Evolutionary conservation across 1,139 yeast genomes (phyloP).

Genomic region (Diutina rugosa): DNA sequence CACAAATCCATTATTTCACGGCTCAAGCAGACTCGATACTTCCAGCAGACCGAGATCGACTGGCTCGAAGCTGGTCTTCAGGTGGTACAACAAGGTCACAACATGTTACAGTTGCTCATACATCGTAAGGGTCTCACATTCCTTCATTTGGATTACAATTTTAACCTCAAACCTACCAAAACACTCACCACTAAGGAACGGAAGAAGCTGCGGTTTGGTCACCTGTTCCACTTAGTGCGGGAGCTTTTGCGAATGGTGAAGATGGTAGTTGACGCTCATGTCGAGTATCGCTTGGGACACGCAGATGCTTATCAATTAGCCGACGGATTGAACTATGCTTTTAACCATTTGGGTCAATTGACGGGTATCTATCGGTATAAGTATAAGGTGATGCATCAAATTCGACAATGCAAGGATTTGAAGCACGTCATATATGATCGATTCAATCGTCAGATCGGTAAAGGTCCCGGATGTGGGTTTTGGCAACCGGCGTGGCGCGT

Average conservation of each 20-base stretch:
- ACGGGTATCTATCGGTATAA: conserved; percentile 96
- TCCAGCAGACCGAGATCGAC: conserved; percentile 84
- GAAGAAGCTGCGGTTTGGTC: conserved; percentile 90
- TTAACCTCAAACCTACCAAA: conserved; percentile 91
- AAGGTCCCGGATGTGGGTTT: conserved; percentile 98
- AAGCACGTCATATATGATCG: conserved; percentile 81
- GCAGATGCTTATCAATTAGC: conserved; percentile 91
- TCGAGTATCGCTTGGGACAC: conserved; percentile 79
- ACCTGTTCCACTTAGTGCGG: conserved; percentile 87
- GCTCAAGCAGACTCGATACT: conserved; percentile 69
- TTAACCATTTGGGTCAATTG: conserved; percentile 88
- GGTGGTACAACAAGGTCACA: conserved; percentile 85
- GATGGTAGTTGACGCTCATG: conserved; percentile 85
- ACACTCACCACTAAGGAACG: conserved; percentile 94
- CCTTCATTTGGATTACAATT: conserved; percentile 87
- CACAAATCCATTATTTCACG: conserved; percentile 11
- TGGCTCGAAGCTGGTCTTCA: conserved; percentile 99
- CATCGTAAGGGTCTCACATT: conserved; percentile 89
- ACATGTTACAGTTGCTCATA: conserved; percentile 80
- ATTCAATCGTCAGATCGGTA: conserved; percentile 74
- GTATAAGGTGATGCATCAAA: conserved; percentile 96
- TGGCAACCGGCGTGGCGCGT: conserved; percentile 99
- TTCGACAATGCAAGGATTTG: conserved; percentile 87
- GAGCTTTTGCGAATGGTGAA: conserved; percentile 77
- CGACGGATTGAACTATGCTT: conserved; percentile 80